Evolutionary conservation across 495 filamentous ascomycete genomes (phyloP).

Genomic region (Pyrenula aspistea): DNA sequence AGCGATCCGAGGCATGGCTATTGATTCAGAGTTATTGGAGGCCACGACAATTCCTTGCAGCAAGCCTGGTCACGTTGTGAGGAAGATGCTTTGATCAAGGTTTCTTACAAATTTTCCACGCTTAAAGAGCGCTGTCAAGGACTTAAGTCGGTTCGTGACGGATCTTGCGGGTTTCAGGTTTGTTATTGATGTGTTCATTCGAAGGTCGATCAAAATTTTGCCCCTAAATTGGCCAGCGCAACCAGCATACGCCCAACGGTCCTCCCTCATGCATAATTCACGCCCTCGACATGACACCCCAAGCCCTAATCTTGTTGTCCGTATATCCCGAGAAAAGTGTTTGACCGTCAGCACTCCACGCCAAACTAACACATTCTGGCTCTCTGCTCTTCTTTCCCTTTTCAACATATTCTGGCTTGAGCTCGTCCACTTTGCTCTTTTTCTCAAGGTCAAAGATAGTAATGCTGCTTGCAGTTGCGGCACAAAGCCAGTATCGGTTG

Average conservation of each 20-base stretch:
- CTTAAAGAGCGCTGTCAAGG: no score
- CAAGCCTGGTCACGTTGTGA: no score
- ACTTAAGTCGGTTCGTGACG: no score
- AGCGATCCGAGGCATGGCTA: no score
- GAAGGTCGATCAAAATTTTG: no score
- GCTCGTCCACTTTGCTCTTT: constrained; percentile 99
- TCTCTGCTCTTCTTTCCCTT: constrained; percentile 98
- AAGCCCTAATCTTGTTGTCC: constrained; percentile 98
- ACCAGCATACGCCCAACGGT: background rate
- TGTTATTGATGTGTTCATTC: no score
- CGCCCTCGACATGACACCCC: constrained; percentile 82
- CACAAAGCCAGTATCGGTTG: constrained; percentile 99
- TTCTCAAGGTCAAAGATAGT: constrained; percentile 99
- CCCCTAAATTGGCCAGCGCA: background rate
- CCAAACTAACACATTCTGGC: constrained; percentile 93
- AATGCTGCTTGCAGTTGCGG: constrained; percentile 89
- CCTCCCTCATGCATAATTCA: constrained; percentile 17
- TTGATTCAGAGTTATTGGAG: no score
- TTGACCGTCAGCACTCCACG: constrained; percentile 96
- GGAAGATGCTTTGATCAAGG: no score
- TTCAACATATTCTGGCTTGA: constrained; percentile 95
- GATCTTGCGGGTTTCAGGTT: no score
- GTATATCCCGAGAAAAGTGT: constrained; percentile 99
- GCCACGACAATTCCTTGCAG: no score
- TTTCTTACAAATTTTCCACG: no score